A percentile compares a stretch with the other conserved stretches of the same genome.
Evolutionary conservation across 805 yeast genomes (phyloP).

Genomic region (Kurtzmaniella cleridarum): DNA sequence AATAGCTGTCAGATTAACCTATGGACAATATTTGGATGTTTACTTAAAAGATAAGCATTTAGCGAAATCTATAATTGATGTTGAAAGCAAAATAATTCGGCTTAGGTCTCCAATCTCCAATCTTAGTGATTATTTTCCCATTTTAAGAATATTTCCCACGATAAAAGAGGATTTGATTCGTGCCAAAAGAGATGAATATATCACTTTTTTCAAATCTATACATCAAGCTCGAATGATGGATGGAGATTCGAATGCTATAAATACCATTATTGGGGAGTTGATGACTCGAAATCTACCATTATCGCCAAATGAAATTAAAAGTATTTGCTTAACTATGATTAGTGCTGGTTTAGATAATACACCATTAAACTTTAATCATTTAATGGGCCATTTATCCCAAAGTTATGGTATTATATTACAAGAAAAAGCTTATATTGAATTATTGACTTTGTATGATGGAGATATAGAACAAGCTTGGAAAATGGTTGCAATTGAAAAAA

Average conservation of each 20-base stretch:
- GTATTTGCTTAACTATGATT: constrained; percentile 68
- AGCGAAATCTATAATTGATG: constrained; percentile 48
- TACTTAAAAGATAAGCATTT: constrained; percentile 28
- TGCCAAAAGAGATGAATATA: constrained; percentile 43
- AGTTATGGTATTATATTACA: constrained; percentile 34
- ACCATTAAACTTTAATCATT: constrained; percentile 56
- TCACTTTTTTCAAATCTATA: constrained; percentile 27
- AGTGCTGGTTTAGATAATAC: constrained; percentile 77
- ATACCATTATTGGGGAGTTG: constrained; percentile 29
- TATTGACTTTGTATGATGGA: constrained; percentile 29
- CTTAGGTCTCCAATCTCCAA: constrained; percentile 56
- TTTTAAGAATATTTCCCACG: constrained; percentile 28
- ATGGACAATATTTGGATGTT: constrained; percentile 46
- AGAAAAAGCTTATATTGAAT: constrained; percentile 35
- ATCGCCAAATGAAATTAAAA: constrained; percentile 41
- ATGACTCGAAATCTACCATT: constrained; percentile 4
- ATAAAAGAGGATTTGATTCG: constrained; percentile 19
- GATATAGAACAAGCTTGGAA: constrained; percentile 31
- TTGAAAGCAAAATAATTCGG: constrained; percentile 52
- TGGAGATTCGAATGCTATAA: constrained; percentile 17
- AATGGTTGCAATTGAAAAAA: constrained; percentile 16
- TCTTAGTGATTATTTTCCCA: constrained; percentile 49
- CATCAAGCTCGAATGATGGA: constrained; percentile 13
- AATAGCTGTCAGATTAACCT: constrained; percentile 46
- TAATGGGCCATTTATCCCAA: constrained; percentile 54